Conservation (phyloP, 371 early-diverging fungal species). For the Circinella minor region DNA sequence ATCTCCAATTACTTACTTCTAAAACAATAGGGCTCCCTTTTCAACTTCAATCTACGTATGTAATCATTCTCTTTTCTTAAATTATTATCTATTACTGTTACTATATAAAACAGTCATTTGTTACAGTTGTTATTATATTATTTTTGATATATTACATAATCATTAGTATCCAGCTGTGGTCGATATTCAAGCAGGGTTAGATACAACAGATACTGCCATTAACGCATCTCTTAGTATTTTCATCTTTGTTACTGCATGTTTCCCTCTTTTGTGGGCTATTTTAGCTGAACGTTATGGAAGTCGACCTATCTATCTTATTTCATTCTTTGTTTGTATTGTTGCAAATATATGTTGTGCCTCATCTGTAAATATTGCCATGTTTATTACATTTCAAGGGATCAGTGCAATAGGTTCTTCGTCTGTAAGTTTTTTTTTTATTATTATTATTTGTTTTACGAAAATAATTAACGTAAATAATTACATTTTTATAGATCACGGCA, state of each 20-base stretch:
- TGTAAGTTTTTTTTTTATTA: conserved; percentile 9
- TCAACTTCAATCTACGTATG: conserved; percentile 32
- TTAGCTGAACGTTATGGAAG: conserved; percentile 24
- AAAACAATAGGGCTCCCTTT: conserved; percentile 15
- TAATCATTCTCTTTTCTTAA: neutral
- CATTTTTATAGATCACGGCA: conserved; percentile 33
- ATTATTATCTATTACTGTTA: neutral
- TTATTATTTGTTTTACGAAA: neutral
- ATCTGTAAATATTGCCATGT: conserved; percentile 30
- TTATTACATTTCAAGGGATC: conserved; percentile 33
- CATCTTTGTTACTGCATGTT: conserved; percentile 30
- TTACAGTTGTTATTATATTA: neutral
- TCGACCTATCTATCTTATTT: conserved; percentile 30
- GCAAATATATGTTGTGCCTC: conserved; percentile 33
- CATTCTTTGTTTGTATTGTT: conserved; percentile 28
- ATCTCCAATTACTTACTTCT: neutral
- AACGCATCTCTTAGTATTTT: conserved; percentile 40
- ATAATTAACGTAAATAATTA: neutral
- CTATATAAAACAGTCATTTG: neutral
- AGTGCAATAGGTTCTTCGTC: conserved; percentile 32
- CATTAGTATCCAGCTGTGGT: conserved; percentile 31
- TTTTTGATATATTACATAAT: neutral
- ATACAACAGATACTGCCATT: conserved; percentile 31
- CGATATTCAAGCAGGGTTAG: conserved; percentile 24
- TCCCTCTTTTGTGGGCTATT: conserved; percentile 35